Conservation (phyloP, 208 protist genomes). For the Crithidia thermophila region DNA sequence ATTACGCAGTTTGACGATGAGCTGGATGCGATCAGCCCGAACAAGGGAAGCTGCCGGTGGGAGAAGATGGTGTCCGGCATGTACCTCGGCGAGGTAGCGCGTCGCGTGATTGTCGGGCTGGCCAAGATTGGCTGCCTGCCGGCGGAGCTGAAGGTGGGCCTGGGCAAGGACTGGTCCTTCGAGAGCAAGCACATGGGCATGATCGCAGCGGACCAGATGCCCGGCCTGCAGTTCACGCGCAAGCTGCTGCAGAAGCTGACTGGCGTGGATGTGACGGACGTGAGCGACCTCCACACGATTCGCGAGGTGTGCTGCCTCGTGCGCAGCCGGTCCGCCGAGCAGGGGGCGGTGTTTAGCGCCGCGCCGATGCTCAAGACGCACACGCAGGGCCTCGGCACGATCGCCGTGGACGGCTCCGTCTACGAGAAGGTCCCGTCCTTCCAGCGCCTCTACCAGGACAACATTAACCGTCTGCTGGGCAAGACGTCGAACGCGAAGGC, state of each 20-base stretch:
- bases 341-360: conserved; percentile 65
- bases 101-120: conserved; percentile 42
- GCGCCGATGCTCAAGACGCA: conserved; percentile 80
- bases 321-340: conserved; percentile 73
- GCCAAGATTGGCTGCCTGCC: neutral
- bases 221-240: conserved; percentile 73
- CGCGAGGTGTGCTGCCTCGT: conserved; percentile 74
- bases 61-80: conserved; percentile 93
- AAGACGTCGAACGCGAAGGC: conserved; percentile 57
- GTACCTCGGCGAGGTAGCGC: conserved; percentile 89
- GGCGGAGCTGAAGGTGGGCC: neutral
- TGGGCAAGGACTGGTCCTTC: conserved; percentile 40
- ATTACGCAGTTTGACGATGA: conserved; percentile 74
- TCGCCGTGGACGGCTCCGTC: conserved; percentile 88
- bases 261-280: conserved; percentile 48
- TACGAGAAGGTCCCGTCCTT: conserved; percentile 91
- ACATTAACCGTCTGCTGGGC: conserved; percentile 70
- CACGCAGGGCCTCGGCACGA: conserved; percentile 60
- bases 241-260: conserved; percentile 45
- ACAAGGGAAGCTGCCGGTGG: conserved; percentile 66
- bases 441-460: conserved; percentile 75
- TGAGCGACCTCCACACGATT: conserved; percentile 56
- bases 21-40: conserved; percentile 66
- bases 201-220: conserved; percentile 66
- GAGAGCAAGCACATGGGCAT: conserved; percentile 39